Conservation (phyloP, 2,329 filamentous ascomycete genomes). For the Furcasterigmium sp. region DNA sequence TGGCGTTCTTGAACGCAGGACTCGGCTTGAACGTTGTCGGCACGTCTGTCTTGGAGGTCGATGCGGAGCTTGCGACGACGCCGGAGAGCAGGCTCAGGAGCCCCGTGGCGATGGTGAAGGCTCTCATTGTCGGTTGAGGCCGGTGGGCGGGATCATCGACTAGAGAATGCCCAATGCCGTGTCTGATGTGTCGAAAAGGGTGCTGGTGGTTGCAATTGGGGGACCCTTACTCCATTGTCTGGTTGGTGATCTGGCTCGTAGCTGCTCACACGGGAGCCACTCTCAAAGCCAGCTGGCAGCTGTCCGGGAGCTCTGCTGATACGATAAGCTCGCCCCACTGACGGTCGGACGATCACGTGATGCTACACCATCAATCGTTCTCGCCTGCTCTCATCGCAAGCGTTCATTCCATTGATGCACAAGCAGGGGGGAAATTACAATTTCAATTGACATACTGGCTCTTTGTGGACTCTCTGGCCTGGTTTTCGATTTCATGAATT, state of each 20-base stretch:
- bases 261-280: background rate
- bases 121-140: constrained; percentile 34
- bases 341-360: background rate
- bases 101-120: constrained; percentile 48
- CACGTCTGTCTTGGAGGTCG: constrained; percentile 50
- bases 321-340: background rate
- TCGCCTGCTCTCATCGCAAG: too few species aligned
- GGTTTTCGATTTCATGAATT: too few species aligned
- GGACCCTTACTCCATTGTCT: constrained; percentile 13
- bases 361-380: too few species aligned
- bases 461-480: too few species aligned
- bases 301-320: background rate
- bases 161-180: constrained; percentile 12
- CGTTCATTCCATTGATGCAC: too few species aligned
- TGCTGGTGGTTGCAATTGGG: constrained; percentile 12
- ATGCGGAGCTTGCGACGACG: constrained; percentile 30
- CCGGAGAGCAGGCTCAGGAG: constrained; percentile 53
- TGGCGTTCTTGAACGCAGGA: constrained; percentile 89
- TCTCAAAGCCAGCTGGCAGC: constrained; percentile 2
- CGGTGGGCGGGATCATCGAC: constrained; percentile 19
- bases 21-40: constrained; percentile 73
- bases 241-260: constrained; percentile 14
- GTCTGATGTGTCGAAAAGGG: constrained; percentile 1
- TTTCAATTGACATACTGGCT: too few species aligned
- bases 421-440: too few species aligned